These are phyloP conservation scores for Alnus glutinosa DNA, from an alignment of 306 rosid species.

Conservation along the genomic window DNA sequence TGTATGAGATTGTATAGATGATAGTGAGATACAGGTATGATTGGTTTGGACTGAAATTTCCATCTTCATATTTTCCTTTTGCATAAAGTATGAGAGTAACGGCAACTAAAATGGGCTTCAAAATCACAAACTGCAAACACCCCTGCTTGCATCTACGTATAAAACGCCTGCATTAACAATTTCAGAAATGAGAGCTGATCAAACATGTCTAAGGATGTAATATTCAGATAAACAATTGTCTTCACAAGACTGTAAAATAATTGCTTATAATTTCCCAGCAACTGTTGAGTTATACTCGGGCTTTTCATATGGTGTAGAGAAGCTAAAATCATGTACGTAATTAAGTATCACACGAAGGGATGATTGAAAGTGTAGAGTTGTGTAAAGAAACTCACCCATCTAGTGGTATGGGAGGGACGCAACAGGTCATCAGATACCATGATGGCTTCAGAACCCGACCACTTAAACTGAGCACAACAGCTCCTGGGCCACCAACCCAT, in stretches of 20 bases:
- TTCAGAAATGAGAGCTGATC: constrained; percentile 23
- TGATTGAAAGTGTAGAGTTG: background rate
- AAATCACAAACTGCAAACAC: constrained; percentile 92
- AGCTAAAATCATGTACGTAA: background rate
- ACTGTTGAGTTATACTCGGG: background rate
- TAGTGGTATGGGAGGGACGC: constrained; percentile 82
- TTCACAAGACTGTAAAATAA: constrained; percentile 16
- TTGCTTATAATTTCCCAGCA: background rate
- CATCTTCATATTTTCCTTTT: constrained; percentile 85
- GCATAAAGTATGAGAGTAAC: constrained; percentile 85
- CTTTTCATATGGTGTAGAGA: background rate
- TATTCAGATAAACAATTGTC: constrained; percentile 15
- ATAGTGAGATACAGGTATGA: constrained; percentile 93
- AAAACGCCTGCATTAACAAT: constrained; percentile 77
- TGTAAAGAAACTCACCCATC: constrained; percentile 80
- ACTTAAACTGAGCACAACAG: constrained; percentile 85
- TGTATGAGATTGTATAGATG: constrained; percentile 82
- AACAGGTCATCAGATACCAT: constrained; percentile 80
- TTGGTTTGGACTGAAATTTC: constrained; percentile 84
- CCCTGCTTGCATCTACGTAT: constrained; percentile 99
- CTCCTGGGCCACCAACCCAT: constrained; percentile 99
- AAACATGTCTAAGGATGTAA: constrained; percentile 14
- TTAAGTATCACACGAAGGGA: background rate
- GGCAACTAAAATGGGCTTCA: constrained; percentile 87
- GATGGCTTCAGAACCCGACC: constrained; percentile 94